Percentiles rank a stretch among this genome's conserved stretches.
Conservation (phyloP, 176 grass and related monocot genomes). For the Hyparrhenia diplandra region DNA sequence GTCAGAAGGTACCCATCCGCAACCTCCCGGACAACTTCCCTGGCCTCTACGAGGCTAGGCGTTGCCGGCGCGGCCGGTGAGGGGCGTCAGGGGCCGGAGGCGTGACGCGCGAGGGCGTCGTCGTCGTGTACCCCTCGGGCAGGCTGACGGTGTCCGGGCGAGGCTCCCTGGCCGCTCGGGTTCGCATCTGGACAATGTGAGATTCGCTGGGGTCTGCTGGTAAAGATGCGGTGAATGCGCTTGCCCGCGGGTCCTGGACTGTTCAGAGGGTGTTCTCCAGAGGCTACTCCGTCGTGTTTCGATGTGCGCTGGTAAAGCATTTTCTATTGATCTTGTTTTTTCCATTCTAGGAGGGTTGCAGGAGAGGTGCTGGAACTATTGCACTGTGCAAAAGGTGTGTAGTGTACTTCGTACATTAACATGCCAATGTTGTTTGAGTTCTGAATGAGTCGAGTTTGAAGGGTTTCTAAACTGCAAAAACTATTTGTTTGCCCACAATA, state of each 20-base stretch:
- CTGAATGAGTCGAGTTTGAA: conserved; percentile 16
- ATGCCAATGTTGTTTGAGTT: background rate
- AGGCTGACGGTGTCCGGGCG: conserved; percentile 75
- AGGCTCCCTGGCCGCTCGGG: conserved; percentile 89
- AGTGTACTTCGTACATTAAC: background rate
- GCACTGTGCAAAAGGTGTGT: background rate
- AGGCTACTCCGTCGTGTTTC: conserved; percentile 65
- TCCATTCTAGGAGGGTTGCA: background rate
- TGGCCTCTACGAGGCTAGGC: conserved; percentile 79
- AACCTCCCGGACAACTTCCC: conserved; percentile 76
- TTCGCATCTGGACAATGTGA: conserved; percentile 76
- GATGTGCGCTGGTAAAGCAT: conserved; percentile 65
- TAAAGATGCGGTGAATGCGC: conserved; percentile 15
- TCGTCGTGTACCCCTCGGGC: conserved; percentile 90
- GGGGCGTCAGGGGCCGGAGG: conserved; percentile 30
- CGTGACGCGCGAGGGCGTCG: conserved; percentile 32
- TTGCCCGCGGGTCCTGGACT: conserved; percentile 38
- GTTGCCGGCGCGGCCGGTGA: conserved; percentile 25
- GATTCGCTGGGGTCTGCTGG: conserved; percentile 19
- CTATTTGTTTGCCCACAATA: background rate
- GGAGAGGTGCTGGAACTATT: background rate
- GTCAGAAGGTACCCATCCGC: conserved; percentile 54
- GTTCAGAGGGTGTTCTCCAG: conserved; percentile 72
- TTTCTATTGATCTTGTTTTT: conserved; percentile 8
- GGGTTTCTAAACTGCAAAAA: background rate